Percentiles rank a stretch among this genome's conserved stretches.
Conservation (phyloP, 1,139 yeast species). For the Yamadazyma membranifaciens region DNA sequence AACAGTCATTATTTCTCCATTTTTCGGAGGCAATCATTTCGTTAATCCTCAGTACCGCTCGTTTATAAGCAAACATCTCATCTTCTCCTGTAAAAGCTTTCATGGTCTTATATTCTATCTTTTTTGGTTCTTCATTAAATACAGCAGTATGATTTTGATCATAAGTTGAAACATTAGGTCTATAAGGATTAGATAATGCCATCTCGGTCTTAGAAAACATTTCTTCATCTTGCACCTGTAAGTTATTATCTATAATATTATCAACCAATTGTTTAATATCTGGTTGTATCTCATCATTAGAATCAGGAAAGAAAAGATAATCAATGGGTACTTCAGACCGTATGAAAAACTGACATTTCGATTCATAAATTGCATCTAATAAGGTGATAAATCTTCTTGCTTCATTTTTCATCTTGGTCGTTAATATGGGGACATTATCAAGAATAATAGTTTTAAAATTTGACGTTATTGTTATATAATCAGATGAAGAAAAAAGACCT, state of each 20-base stretch:
- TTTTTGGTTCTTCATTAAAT: conserved; percentile 34
- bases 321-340: conserved; percentile 51
- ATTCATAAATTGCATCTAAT: conserved; percentile 67
- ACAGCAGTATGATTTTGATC: conserved; percentile 41
- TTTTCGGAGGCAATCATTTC: conserved; percentile 61
- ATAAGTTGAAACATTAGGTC: conserved; percentile 68
- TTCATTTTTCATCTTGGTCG: conserved; percentile 60
- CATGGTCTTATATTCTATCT: conserved; percentile 43
- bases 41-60: conserved; percentile 66
- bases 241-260: conserved; percentile 21
- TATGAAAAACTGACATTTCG: conserved; percentile 57
- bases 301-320: conserved; percentile 59
- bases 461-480: conserved; percentile 67
- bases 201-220: conserved; percentile 65
- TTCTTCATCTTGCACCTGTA: conserved; percentile 61
- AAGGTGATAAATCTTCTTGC: conserved; percentile 67
- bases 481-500: conserved; percentile 62
- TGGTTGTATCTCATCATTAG: conserved; percentile 19
- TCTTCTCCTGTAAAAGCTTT: conserved; percentile 75
- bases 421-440: conserved; percentile 62
- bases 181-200: conserved; percentile 60
- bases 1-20: conserved; percentile 49
- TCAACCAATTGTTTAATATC: conserved; percentile 15
- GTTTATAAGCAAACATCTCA: conserved; percentile 69
- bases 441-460: conserved; percentile 54